Base-by-base conservation (phyloP, 441 rosid species). In the Mallotus repandus region DNA sequence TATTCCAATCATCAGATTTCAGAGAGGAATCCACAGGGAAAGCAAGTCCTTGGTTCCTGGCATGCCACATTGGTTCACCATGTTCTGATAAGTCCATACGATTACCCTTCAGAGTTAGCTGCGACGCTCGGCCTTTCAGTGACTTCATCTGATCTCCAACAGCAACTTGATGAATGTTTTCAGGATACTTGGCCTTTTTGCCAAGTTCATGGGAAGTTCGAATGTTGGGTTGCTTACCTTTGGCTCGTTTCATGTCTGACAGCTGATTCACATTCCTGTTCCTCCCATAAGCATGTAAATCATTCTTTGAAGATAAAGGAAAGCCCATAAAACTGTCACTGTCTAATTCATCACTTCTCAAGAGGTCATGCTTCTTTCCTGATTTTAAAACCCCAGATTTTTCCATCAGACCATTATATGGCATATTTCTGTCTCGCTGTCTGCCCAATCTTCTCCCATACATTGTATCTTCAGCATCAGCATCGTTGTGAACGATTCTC, bases 131-230 rank as follows among this genome's bases (percentile, higher is more conserved):
- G 58, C 86, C 80, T 83, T 81, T 96, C 61, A 79, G 70, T 80
- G 90, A 77, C 84, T 81, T 93, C 79, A 78, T 79, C 80, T 86
- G 92, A 69, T 85, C 87, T 74, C 83, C 86, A 80, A 69, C 86
- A 69, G 78, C 73, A 54, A 69, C 84, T 59, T 84, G 84, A 70
- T 81, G 87, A 61, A 68, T 22, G 76, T 75, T 78, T 76, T 83
- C 91, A 70, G 81, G 77, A 82, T 78, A 85, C 75, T 79, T 85
- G 43, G 84, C 72, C 80, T 81, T 84, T 75, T 82, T 85, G 53
- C 74, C 57, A 79, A 76, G 66, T 68, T 82, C 86, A 68, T 79
- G 67, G 46, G 87, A 62, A 73, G 49, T 63, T 82, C 81, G 80
- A 73, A 69, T 15, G 48, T 66, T 81, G 70, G 78, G 79, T 50